Percentiles rank a stretch among this genome's conserved stretches.
Evolutionary conservation across 495 filamentous ascomycete genomes (phyloP).

Genomic region (Cairneyella variabilis): DNA sequence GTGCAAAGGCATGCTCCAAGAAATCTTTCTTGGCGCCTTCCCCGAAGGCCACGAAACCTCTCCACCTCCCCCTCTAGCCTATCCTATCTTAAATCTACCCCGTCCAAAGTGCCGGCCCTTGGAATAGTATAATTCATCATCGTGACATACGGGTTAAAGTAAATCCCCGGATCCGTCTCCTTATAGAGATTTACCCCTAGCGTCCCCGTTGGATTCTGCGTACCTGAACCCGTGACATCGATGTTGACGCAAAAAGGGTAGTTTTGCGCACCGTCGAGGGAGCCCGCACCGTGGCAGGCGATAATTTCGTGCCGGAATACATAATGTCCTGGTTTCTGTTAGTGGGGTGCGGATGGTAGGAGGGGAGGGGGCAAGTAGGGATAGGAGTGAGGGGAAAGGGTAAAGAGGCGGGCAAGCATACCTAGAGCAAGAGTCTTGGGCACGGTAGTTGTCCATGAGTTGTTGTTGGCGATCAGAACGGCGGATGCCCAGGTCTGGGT

Average conservation of each 20-base stretch:
- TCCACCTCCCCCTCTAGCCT: too few species aligned
- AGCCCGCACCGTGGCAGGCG: conserved; percentile 63
- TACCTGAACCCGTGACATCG: conserved; percentile 61
- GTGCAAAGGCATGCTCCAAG: too few species aligned
- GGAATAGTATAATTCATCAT: conserved; percentile 52
- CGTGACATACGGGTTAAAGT: conserved; percentile 61
- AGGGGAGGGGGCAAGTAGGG: too few species aligned
- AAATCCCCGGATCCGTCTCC: conserved; percentile 57
- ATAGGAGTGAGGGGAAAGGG: too few species aligned
- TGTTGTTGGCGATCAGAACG: conserved; percentile 61
- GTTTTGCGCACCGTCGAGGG: conserved; percentile 63
- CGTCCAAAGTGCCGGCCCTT: too few species aligned
- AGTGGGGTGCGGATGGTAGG: too few species aligned
- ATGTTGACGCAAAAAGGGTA: conserved; percentile 76
- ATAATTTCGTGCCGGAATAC: conserved; percentile 81
- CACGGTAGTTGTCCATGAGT: conserved; percentile 66
- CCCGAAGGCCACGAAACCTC: too few species aligned
- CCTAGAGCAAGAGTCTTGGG: conserved; percentile 59
- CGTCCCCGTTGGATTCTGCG: conserved; percentile 51
- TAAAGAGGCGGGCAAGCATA: too few species aligned
- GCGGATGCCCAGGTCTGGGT: conserved; percentile 57
- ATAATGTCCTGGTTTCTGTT: conserved; percentile 59
- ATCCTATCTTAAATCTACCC: too few species aligned
- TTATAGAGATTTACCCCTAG: conserved; percentile 60
- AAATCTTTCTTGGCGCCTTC: too few species aligned